Conservation (phyloP, 2,329 filamentous ascomycete genomes). For the Trichoderma sp. region DNA sequence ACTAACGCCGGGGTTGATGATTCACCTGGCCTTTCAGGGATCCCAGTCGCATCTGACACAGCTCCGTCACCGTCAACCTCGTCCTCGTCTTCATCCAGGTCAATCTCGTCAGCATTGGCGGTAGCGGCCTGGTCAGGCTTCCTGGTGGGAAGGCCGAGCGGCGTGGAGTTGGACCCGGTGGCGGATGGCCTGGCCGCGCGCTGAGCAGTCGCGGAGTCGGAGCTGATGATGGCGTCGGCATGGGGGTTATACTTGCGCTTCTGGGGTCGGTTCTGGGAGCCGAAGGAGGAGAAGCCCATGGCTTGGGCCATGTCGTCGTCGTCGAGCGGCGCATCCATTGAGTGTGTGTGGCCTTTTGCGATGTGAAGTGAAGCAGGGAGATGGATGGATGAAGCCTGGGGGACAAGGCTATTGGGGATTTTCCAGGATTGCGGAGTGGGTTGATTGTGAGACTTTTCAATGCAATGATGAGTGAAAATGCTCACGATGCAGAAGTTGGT, state of each 20-base stretch:
- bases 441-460: neutral
- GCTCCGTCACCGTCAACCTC: constrained; percentile 28
- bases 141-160: constrained; percentile 27
- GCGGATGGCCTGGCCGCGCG: constrained; percentile 27
- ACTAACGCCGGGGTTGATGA: constrained; percentile 28
- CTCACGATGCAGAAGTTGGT: neutral
- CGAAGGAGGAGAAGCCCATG: constrained; percentile 75
- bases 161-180: constrained; percentile 40
- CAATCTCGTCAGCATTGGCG: constrained; percentile 46
- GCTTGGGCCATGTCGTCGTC: constrained; percentile 54
- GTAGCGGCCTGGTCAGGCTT: neutral
- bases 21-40: neutral
- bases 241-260: constrained; percentile 65
- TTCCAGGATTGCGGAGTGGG: neutral
- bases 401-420: neutral
- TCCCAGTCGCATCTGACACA: neutral
- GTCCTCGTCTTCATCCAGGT: constrained; percentile 36
- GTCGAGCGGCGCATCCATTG: constrained; percentile 22
- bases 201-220: constrained; percentile 29
- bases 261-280: constrained; percentile 48
- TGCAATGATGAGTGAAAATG: neutral
- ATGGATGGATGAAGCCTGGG: neutral
- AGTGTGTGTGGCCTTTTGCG: neutral
- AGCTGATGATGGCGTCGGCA: constrained; percentile 42
- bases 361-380: neutral